phyloP scores from a whole-genome alignment of 2,329 filamentous ascomycete genomes.

The Aspergillus sp. region DNA sequence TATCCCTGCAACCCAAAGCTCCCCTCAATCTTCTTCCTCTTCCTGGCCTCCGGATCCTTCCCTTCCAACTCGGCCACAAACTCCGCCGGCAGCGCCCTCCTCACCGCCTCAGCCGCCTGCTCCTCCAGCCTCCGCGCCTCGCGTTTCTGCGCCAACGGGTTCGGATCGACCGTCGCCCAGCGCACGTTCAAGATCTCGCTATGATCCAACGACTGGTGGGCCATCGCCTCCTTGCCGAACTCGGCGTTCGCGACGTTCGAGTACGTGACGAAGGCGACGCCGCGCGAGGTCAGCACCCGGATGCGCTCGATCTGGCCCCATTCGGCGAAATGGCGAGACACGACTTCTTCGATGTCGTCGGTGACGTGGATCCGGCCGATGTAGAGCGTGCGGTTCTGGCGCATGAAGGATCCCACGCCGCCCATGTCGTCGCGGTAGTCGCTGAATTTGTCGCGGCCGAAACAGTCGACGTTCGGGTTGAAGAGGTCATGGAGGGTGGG shows the following conservation, averaged over 20 bases:
- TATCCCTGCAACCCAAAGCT: constrained; percentile 87
- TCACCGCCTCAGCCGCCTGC: constrained; percentile 91
- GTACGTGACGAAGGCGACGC: constrained; percentile 95
- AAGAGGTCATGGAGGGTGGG: constrained; percentile 86
- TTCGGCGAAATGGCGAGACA: constrained; percentile 91
- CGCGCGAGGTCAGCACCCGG: constrained; percentile 81
- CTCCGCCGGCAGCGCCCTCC: constrained; percentile 80
- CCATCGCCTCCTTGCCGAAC: constrained; percentile 95
- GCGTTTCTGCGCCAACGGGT: constrained; percentile 88
- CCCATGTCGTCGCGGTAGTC: constrained; percentile 98
- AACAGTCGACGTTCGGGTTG: constrained; percentile 92
- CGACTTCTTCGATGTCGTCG: constrained; percentile 95
- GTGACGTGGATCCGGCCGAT: constrained; percentile 91
- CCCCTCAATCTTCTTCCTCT: constrained; percentile 85
- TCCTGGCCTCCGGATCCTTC: constrained; percentile 79
- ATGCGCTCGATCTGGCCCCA: constrained; percentile 91
- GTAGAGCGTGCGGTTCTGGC: constrained; percentile 92
- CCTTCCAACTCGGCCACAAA: constrained; percentile 95
- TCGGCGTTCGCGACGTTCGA: constrained; percentile 84
- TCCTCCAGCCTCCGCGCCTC: constrained; percentile 89
- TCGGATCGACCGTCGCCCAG: constrained; percentile 96
- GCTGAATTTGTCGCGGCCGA: constrained; percentile 86
- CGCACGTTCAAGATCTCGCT: constrained; percentile 91
- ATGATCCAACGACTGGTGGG: constrained; percentile 87
- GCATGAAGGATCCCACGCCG: constrained; percentile 88